A percentile compares a stretch with the other conserved stretches of the same genome.
Evolutionary conservation across 176 grass and related monocot genomes (phyloP).

Genomic region (bread wheat (Triticum aestivum)): IWGSC_CS_RefSeq_v2.1 NC_057803.1:49259606-49260105

Average conservation of each 20-base stretch:
- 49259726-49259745: constrained; percentile 54
- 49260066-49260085: neutral
- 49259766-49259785: neutral
- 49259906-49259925: neutral
- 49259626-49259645: constrained; percentile 24
- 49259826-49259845: neutral
- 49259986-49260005: neutral
- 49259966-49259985: neutral
- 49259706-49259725: constrained; percentile 84
- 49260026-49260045: too few species aligned
- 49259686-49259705: constrained; percentile 99
- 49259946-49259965: neutral
- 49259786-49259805: neutral
- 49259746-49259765: neutral
- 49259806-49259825: constrained; percentile 1
- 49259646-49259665: constrained; percentile 95
- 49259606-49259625: neutral
- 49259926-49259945: neutral
- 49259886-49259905: neutral
- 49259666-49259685: constrained; percentile 89
- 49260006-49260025: too few species aligned
- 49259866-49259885: neutral
- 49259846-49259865: neutral
- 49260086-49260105: neutral
- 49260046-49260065: neutral